Evolutionary conservation across 306 rosid genomes (phyloP).

Genomic region (Lagenaria siceraria): DNA sequence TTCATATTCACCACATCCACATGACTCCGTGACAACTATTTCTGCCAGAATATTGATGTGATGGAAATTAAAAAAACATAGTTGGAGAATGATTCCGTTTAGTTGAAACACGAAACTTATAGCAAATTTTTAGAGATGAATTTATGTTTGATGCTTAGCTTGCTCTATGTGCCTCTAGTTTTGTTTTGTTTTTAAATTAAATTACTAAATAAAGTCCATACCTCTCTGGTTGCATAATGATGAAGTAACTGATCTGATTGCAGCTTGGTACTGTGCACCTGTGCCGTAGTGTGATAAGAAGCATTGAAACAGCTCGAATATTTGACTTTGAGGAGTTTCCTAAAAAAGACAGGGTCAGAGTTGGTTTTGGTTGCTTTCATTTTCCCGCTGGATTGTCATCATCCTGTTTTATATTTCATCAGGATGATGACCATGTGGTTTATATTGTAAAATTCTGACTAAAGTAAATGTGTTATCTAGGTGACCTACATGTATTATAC

Average conservation of each 20-base stretch:
- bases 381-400: not conserved
- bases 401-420: not conserved
- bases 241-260: conserved; percentile 11
- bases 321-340: conserved; percentile 98
- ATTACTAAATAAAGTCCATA: too few species aligned
- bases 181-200: too few species aligned
- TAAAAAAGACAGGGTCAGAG: conserved; percentile 80
- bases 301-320: conserved; percentile 91
- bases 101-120: too few species aligned
- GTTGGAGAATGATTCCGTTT: too few species aligned
- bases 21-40: too few species aligned
- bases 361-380: conserved; percentile 3
- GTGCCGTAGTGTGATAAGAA: conserved; percentile 93
- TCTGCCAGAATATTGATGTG: too few species aligned
- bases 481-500: conserved; percentile 98
- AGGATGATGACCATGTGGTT: not conserved
- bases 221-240: not conserved
- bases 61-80: too few species aligned
- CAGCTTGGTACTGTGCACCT: conserved; percentile 97
- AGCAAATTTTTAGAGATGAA: too few species aligned
- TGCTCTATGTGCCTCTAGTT: not conserved
- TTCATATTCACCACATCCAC: too few species aligned
- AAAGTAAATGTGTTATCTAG: conserved; percentile 24
- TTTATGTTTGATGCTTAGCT: not conserved
- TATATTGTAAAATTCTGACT: conserved; percentile 22